A percentile compares a stretch with the other conserved stretches of the same genome.
phyloP scores from a whole-genome alignment of 495 filamentous ascomycete species.

The Massariosphaeria phaeospora region DNA sequence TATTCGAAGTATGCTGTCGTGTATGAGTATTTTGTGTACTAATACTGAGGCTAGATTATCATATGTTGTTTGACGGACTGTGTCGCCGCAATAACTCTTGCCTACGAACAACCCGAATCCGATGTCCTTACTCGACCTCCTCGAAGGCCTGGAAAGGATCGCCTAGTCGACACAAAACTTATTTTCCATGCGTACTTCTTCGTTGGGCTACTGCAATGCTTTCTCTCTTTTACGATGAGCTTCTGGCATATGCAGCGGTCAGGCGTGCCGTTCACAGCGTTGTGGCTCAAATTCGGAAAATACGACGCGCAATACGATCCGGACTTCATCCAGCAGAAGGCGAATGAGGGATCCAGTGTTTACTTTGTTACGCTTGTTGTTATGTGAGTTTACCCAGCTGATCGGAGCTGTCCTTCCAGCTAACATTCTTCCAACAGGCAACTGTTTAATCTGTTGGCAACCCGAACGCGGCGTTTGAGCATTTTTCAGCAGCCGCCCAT shows the following conservation, averaged over 20 bases:
- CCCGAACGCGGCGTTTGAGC: constrained; percentile 59
- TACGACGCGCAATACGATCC: constrained; percentile 11
- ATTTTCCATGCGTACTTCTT: constrained; percentile 60
- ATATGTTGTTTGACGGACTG: constrained; percentile 65
- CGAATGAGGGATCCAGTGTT: constrained; percentile 58
- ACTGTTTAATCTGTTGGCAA: constrained; percentile 63
- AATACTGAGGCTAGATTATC: constrained; percentile 15
- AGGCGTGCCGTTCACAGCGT: constrained; percentile 52
- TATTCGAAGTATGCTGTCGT: neutral
- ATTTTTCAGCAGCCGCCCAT: constrained; percentile 62
- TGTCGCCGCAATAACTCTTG: constrained; percentile 59
- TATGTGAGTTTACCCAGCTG: constrained; percentile 44
- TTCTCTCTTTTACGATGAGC: constrained; percentile 58
- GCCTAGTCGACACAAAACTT: constrained; percentile 61
- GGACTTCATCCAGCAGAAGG: constrained; percentile 41
- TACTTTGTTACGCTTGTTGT: constrained; percentile 73
- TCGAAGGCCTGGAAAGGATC: constrained; percentile 55
- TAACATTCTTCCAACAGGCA: constrained; percentile 44
- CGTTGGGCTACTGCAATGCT: constrained; percentile 57
- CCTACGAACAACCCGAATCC: constrained; percentile 67
- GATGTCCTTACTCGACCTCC: constrained; percentile 60
- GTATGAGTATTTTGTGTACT: neutral
- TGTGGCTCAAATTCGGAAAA: constrained; percentile 59
- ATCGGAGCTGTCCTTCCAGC: neutral
- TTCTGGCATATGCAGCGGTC: constrained; percentile 59